phyloP scores from a whole-genome alignment of 192 early-diverging fungal species.

The Backusella circina region DNA sequence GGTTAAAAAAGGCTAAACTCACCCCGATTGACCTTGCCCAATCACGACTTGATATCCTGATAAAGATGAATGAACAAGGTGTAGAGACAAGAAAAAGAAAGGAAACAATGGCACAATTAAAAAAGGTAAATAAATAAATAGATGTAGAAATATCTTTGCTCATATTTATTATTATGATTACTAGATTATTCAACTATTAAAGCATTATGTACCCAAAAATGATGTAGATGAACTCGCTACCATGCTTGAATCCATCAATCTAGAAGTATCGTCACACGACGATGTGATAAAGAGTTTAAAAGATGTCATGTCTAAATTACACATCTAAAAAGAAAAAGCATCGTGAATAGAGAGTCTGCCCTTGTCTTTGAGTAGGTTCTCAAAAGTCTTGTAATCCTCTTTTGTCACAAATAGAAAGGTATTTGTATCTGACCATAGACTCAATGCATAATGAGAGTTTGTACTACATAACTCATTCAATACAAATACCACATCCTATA shows the following conservation, averaged over 20 bases:
- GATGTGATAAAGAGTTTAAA: not conserved
- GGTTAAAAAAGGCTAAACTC: not conserved
- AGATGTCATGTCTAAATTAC: not conserved
- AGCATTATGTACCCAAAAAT: constrained; percentile 7
- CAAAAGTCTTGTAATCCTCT: constrained; percentile 3
- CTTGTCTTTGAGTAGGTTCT: not conserved
- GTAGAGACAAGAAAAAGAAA: not conserved
- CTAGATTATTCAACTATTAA: constrained; percentile 31
- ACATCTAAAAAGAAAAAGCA: not conserved
- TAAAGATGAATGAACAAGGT: constrained; percentile 3
- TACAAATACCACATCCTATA: constrained; percentile 6
- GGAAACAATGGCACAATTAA: constrained; percentile 4
- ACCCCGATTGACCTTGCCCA: constrained; percentile 32
- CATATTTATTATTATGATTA: not conserved
- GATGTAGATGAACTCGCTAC: not conserved
- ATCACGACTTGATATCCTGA: constrained; percentile 26
- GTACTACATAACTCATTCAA: constrained; percentile 8
- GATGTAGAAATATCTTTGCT: not conserved
- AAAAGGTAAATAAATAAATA: not conserved
- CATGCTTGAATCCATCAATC: not conserved
- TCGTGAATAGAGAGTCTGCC: constrained; percentile 12
- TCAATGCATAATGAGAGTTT: constrained; percentile 6
- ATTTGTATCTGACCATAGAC: not conserved
- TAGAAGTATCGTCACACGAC: not conserved
- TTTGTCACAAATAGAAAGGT: constrained; percentile 13